These are phyloP conservation scores for Talaromyces amestolkiae DNA, from an alignment of 2,329 filamentous ascomycete genomes.

Conservation along the genomic window DNA sequence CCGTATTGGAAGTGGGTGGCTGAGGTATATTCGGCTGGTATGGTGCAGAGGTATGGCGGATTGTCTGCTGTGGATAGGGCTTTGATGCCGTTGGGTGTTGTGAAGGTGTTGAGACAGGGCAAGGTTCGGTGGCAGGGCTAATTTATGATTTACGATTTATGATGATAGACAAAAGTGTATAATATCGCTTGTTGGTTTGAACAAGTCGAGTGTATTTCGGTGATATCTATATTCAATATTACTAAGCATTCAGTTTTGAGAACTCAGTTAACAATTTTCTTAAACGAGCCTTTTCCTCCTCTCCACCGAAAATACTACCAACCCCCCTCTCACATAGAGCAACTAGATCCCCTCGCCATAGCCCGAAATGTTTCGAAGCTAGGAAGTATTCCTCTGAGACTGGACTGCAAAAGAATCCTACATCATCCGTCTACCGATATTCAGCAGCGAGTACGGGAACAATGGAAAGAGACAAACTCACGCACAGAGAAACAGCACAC, in stretches of 20 bases:
- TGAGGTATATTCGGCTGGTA: conserved; percentile 41
- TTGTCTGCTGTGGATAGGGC: conserved; percentile 41
- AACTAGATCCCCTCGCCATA: conserved; percentile 51
- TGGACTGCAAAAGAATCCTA: conserved; percentile 74
- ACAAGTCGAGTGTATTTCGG: neutral
- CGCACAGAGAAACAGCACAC: conserved; percentile 64
- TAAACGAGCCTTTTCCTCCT: conserved; percentile 54
- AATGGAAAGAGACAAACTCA: conserved; percentile 47
- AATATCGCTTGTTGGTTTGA: neutral
- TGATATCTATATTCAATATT: neutral
- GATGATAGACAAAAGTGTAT: neutral
- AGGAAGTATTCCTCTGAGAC: conserved; percentile 75
- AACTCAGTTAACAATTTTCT: conserved; percentile 26
- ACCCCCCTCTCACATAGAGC: conserved; percentile 60
- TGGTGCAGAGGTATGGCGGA: conserved; percentile 41
- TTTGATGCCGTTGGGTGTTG: conserved; percentile 44
- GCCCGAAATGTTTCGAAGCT: conserved; percentile 66
- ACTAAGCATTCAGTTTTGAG: neutral
- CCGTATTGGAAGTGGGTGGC: conserved; percentile 46
- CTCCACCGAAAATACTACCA: conserved; percentile 64
- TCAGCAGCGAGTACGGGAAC: neutral
- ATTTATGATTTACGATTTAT: neutral
- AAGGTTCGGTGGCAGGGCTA: conserved; percentile 44
- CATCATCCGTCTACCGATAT: conserved; percentile 69
- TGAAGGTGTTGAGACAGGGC: conserved; percentile 42